Conservation (phyloP, 768 basidiomycete genomes). For the Podaxis carcinomalis region DNA sequence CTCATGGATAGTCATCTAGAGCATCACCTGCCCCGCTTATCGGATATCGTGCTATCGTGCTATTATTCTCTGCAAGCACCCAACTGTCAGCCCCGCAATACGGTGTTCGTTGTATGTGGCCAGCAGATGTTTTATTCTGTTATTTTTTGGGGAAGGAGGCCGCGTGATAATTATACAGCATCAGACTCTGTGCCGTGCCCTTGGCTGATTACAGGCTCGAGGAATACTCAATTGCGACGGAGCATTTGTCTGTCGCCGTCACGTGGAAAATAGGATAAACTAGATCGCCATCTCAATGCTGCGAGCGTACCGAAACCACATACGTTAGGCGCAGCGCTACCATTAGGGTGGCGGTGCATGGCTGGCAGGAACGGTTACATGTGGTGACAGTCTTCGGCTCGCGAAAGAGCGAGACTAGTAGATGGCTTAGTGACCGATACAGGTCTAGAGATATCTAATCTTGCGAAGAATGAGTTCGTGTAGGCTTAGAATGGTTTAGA, state of each 20-base stretch:
- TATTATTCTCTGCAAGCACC: no score
- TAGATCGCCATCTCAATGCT: background rate
- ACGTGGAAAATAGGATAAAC: background rate
- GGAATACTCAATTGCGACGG: background rate
- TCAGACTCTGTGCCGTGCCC: background rate
- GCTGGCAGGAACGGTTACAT: background rate
- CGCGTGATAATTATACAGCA: background rate
- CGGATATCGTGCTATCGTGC: no score
- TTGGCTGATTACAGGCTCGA: background rate
- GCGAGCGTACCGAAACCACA: background rate
- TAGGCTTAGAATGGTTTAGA: slow-evolving; percentile 10
- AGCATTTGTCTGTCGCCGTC: background rate
- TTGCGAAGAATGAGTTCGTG: slow-evolving; percentile 12
- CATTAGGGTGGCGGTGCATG: background rate
- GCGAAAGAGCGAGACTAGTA: slow-evolving; percentile 1
- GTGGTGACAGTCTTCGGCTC: background rate
- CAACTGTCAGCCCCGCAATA: no score
- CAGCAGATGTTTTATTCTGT: background rate
- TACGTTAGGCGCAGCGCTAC: background rate
- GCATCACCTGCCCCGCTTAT: no score
- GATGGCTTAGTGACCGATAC: background rate
- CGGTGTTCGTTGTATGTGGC: no score
- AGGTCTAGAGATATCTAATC: background rate
- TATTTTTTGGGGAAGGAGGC: no score
- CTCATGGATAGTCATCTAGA: no score